Evolutionary conservation across 345 rosid species (phyloP), one percentile per base, ranked within the genome.

Genomic region (Heritiera littoralis): DNA sequence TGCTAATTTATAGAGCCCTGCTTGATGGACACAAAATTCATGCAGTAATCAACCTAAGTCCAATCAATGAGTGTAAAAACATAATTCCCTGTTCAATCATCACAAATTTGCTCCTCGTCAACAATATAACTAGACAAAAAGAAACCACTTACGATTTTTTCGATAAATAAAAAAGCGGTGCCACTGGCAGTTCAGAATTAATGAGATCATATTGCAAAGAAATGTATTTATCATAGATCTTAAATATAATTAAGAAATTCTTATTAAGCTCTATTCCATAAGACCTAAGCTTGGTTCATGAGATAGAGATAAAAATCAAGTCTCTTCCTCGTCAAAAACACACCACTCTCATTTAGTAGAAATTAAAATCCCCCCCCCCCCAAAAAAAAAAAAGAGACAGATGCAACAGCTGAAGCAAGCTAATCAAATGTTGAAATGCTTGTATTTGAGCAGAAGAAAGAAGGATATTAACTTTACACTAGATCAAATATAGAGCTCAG

Each of bases 231-330:
- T 38, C 9, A 5, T 51, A 41, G 8, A 67, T 43, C 72, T 43
- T 67, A 43, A 10, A 43, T 43, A 8, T n/a, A n/a, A 45, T 67
- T 43, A 67, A 9, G 15, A 43, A 32, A 43, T 3, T 3, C 30
- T 9, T 1, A 1, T 41, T 67, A 67, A n/a, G 72, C 15, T 67
- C 52, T 9, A n/a, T 67, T n/a, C 20, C 41, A 72, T 52, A 45
- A 17, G 14, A 35, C 3, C 75, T 18, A 72, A 52, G 75, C 75
- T 72, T n/a, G 10, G 3, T 52, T 32, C 28, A 54, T 17, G 10
- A 67, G 72, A 52, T n/a, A 67, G 35, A 43, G 52, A n/a, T 67
- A 1, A n/a, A 67, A 67, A 67, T 45, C 54, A 43, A 43, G 54
- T 15, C 46, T 43, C 51, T 18, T 18, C 14, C 9, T 72, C 0